Evolutionary conservation across 225 moss, liverwort and hornwort species (phyloP), one percentile per base, ranked within the genome.

Genomic region (Pleurozium schreberi): DNA sequence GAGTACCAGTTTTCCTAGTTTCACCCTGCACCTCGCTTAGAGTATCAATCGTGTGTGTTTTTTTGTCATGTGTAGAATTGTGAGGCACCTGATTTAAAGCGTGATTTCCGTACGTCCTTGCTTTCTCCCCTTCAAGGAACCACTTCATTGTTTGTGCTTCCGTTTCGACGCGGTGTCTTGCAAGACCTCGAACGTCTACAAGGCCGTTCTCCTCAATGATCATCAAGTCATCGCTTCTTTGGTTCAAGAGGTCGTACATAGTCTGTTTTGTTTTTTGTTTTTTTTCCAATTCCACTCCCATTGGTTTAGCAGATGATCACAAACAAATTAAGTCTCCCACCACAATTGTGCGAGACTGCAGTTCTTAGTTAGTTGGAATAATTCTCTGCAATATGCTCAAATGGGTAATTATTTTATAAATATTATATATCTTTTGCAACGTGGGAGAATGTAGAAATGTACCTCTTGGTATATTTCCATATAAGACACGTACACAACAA

Each of bases 401-500:
- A 27, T 27, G 4, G 12, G 6, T 1, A 34, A 1, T 21, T 55
- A 43, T 27, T 34, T 55, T 30, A 40, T 67, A 6, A 8, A 50
- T 75, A 8, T 12, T 15, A 18, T 18, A 25, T 38, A 12, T 68
- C 53, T 25, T 40, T 49, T 71, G 55, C 27, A 73, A 73, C 6
- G 8, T 45, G 14, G 30, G 38, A 45, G 47, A 69, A 23, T 65
- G 47, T 52, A 38, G 40, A 28, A 47, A 52, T 45, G 33, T 78
- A 98, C 98, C 96, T 98, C 97, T 64, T 98, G 96, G 74, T 98
- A 96, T 50, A 97, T 90, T 93, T 98, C 97, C 86, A 98, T 76
- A 11, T 97, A 98, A 25, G 98, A 97, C 67, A 97, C 87, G 82
- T 91, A 83, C 62, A 97, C 71, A 49, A 92, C 67, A 70, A 98